Percentiles rank a stretch among this genome's conserved stretches.
These are phyloP conservation scores for Xerocomellus intermedius DNA, from an alignment of 768 basidiomycete genomes.

Conservation along the genomic window DNA sequence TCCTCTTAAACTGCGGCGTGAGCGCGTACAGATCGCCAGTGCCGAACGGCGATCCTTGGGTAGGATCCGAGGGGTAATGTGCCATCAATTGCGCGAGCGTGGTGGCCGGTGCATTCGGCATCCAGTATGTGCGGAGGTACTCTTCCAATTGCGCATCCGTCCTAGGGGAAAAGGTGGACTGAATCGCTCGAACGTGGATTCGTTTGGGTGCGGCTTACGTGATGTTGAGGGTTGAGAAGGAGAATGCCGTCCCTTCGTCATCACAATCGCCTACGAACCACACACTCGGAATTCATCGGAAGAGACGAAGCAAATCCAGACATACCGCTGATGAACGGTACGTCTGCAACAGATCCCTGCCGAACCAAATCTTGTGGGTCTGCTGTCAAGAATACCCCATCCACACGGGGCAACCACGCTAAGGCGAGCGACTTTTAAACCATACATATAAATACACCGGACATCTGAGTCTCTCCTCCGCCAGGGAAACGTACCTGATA, in stretches of 20 bases:
- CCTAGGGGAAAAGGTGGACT: slow-evolving; percentile 7
- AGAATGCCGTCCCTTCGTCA: slow-evolving; percentile 45
- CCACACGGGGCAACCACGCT: slow-evolving; percentile 38
- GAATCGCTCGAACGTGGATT: no score
- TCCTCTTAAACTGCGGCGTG: slow-evolving; percentile 49
- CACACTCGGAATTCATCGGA: not conserved
- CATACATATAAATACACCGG: no score
- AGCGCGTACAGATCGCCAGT: slow-evolving; percentile 45
- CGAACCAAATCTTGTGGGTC: slow-evolving; percentile 32
- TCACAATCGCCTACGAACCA: slow-evolving; percentile 30
- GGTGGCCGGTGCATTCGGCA: slow-evolving; percentile 25
- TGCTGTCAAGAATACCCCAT: slow-evolving; percentile 38
- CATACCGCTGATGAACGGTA: slow-evolving; percentile 8
- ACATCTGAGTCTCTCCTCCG: no score
- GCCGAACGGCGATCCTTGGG: slow-evolving; percentile 52
- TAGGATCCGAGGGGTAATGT: slow-evolving; percentile 32
- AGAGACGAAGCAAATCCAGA: no score
- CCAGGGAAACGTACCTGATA: not conserved
- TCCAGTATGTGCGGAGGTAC: slow-evolving; percentile 23
- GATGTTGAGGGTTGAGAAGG: not conserved
- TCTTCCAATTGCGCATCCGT: slow-evolving; percentile 25
- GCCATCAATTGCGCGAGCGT: slow-evolving; percentile 28
- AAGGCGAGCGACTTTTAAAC: slow-evolving; percentile 22
- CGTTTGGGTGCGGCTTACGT: not conserved
- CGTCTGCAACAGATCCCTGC: slow-evolving; percentile 28